Percentiles rank a stretch among this genome's conserved stretches.
Evolutionary conservation across 495 filamentous ascomycete species (phyloP).

Genomic region (Tricharina praecox): DNA sequence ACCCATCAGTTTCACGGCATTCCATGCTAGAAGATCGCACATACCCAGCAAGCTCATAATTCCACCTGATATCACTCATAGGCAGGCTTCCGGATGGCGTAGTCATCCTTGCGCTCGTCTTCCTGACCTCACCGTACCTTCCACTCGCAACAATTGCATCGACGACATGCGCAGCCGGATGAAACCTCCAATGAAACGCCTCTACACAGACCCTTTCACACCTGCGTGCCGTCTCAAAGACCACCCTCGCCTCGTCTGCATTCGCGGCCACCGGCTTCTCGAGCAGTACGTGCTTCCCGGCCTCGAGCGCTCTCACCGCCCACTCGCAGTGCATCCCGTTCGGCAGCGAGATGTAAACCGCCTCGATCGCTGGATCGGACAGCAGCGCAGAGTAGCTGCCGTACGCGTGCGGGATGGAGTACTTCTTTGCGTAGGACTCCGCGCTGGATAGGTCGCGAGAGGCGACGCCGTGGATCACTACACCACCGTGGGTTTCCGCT

Average conservation of each 20-base stretch:
- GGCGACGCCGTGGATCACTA: conserved; percentile 41
- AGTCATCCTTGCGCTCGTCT: conserved; percentile 5
- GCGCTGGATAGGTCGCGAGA: conserved; percentile 40
- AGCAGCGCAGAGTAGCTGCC: conserved; percentile 37
- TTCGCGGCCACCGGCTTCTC: conserved; percentile 42
- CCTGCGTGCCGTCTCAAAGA: conserved; percentile 28
- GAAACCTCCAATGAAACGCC: conserved; percentile 41
- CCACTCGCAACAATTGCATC: conserved; percentile 25
- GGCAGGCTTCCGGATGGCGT: conserved; percentile 1
- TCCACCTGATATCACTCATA: conserved; percentile 39
- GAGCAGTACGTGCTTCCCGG: conserved; percentile 42
- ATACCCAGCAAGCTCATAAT: conserved; percentile 37
- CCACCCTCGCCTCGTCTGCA: conserved; percentile 30
- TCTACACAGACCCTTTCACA: conserved; percentile 38
- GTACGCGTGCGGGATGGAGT: conserved; percentile 40
- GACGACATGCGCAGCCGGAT: conserved; percentile 33
- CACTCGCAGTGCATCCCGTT: conserved; percentile 41
- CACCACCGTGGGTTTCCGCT: conserved; percentile 41
- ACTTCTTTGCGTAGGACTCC: conserved; percentile 38
- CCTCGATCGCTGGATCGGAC: conserved; percentile 35
- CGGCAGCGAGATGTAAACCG: conserved; percentile 37
- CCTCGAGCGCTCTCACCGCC: conserved; percentile 35
- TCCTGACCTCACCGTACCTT: conserved; percentile 23
- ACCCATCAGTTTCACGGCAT: too few species aligned
- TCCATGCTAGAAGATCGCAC: too few species aligned